Conservation (phyloP, 495 filamentous ascomycete species). For the Aspergillus coremiiformis region DNA sequence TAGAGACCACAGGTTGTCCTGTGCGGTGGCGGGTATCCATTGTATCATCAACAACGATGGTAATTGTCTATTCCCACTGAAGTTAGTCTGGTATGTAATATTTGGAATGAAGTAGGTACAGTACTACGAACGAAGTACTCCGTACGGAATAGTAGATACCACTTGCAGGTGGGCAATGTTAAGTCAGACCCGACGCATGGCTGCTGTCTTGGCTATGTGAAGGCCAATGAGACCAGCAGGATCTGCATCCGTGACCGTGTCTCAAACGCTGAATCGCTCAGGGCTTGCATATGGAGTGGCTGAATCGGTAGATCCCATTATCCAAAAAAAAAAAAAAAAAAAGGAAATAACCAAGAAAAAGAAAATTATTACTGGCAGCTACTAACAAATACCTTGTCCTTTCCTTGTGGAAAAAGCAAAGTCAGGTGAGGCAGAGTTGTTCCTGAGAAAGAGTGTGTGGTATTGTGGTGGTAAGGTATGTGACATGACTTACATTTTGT, state of each 20-base stretch:
- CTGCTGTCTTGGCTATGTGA: neutral
- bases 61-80: neutral
- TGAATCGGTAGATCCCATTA: constrained; percentile 11
- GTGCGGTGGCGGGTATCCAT: constrained; percentile 18
- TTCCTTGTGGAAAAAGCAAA: neutral
- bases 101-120: too few species aligned
- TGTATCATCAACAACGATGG: neutral
- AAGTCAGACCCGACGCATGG: neutral
- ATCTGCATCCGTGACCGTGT: constrained; percentile 22
- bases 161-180: neutral
- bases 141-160: too few species aligned
- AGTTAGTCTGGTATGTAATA: constrained; percentile 1
- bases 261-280: constrained; percentile 17
- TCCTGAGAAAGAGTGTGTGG: neutral
- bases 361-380: neutral
- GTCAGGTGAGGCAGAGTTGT: neutral
- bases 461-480: neutral
- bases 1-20: constrained; percentile 11
- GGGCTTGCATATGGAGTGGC: constrained; percentile 14
- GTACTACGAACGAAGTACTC: too few species aligned
- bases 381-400: neutral
- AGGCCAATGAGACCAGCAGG: constrained; percentile 13
- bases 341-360: neutral
- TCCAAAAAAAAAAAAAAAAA: neutral
- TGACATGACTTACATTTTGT: neutral